A percentile compares a stretch with the other conserved stretches of the same genome.
phyloP scores from a whole-genome alignment of 2,329 filamentous ascomycete genomes.

The Hypoxylon sp. region DNA sequence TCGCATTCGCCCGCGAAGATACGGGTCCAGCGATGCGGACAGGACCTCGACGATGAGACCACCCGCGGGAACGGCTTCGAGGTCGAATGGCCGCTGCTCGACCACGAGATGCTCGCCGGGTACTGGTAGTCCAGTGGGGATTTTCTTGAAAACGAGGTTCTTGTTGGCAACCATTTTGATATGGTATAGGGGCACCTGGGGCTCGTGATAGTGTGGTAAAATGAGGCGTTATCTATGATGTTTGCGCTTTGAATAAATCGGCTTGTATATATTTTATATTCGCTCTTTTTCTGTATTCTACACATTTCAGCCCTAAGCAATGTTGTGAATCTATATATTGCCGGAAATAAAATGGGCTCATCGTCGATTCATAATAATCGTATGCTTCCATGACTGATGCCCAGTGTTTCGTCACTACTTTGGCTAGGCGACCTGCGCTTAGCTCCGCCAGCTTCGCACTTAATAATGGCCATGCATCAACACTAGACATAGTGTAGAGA shows the following conservation, averaged over 20 bases:
- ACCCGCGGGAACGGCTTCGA: conserved; percentile 68
- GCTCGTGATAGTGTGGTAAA: neutral
- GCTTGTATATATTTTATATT: neutral
- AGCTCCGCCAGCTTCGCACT: conserved; percentile 4
- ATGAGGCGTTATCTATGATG: neutral
- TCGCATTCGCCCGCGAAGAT: conserved; percentile 79
- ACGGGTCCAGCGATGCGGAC: conserved; percentile 80
- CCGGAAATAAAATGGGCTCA: neutral
- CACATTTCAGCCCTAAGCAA: neutral
- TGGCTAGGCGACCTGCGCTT: neutral
- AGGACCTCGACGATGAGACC: conserved; percentile 75
- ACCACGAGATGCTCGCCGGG: conserved; percentile 74
- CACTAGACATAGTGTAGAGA: neutral
- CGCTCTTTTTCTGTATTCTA: neutral
- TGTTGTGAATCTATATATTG: neutral
- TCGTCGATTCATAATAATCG: neutral
- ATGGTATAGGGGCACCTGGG: neutral
- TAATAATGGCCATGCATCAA: neutral
- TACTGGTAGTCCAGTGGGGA: conserved; percentile 73
- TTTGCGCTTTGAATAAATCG: neutral
- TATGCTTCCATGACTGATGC: conserved; percentile 13
- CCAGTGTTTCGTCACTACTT: neutral
- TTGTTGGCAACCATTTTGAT: conserved; percentile 73
- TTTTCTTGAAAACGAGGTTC: conserved; percentile 74
- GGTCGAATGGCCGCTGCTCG: conserved; percentile 73